These are phyloP conservation scores for Solanum sitiens DNA, from an alignment of 257 asterid species.

Conservation along the genomic window DNA sequence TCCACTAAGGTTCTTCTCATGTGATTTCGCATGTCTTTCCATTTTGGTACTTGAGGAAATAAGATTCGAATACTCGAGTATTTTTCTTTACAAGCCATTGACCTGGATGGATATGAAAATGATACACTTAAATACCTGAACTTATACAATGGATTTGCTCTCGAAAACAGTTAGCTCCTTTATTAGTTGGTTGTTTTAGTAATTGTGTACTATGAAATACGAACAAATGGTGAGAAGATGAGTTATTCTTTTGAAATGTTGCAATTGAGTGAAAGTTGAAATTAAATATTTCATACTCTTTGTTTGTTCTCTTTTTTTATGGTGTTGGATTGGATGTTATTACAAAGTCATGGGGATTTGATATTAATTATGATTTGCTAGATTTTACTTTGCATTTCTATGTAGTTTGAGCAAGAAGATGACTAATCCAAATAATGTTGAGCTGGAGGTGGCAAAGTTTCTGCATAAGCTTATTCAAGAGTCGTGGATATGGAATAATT, in stretches of 20 bases:
- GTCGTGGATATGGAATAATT: constrained; percentile 2
- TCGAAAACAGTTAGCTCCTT: background rate
- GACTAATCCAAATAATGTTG: constrained; percentile 81
- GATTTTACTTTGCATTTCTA: background rate
- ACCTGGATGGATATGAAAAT: background rate
- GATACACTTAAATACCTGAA: background rate
- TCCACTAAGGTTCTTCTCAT: background rate
- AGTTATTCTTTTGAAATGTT: background rate
- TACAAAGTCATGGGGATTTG: background rate
- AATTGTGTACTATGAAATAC: background rate
- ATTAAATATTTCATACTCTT: background rate
- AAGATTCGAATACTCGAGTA: background rate
- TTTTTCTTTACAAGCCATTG: background rate
- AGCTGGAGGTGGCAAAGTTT: constrained; percentile 97
- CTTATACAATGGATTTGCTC: background rate
- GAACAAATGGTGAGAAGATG: background rate
- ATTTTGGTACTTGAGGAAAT: background rate
- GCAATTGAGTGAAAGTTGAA: background rate
- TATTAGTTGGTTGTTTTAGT: background rate
- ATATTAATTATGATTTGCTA: background rate
- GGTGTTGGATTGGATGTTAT: background rate
- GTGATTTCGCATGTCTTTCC: background rate
- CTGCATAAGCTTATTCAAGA: constrained; percentile 96
- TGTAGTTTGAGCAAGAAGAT: constrained; percentile 28
- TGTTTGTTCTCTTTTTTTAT: background rate